Conservation (phyloP, 2,329 filamentous ascomycete species). For the Arthrinium puccinioides region DNA sequence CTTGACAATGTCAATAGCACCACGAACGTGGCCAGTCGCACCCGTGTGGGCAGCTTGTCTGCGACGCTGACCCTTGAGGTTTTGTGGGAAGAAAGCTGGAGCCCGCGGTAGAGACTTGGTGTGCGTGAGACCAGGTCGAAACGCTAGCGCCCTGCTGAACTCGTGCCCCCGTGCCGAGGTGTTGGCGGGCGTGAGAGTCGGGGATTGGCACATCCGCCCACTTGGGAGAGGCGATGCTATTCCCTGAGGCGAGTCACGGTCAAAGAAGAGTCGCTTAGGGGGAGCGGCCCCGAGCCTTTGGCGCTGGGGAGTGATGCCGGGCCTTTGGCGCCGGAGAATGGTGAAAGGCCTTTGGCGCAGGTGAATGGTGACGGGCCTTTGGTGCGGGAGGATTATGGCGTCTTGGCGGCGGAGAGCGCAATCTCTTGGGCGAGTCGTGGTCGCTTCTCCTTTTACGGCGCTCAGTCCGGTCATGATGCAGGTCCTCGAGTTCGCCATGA, state of each 20-base stretch:
- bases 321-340: constrained; percentile 39
- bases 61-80: constrained; percentile 34
- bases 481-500: constrained; percentile 63
- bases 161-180: constrained; percentile 20
- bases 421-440: constrained; percentile 53
- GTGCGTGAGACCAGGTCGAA: constrained; percentile 61
- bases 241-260: constrained; percentile 62
- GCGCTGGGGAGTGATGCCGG: constrained; percentile 46
- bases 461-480: constrained; percentile 44
- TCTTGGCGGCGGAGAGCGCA: constrained; percentile 46
- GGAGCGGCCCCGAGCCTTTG: too few species aligned
- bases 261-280: too few species aligned
- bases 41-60: constrained; percentile 21
- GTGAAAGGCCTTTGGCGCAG: constrained; percentile 53
- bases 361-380: constrained; percentile 45
- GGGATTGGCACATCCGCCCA: constrained; percentile 34
- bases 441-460: constrained; percentile 42
- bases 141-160: constrained; percentile 36
- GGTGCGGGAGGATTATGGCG: constrained; percentile 42
- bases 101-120: constrained; percentile 84
- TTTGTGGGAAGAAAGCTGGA: constrained; percentile 59
- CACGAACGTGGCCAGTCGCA: constrained; percentile 64
- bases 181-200: constrained; percentile 33
- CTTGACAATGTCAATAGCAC: constrained; percentile 97
- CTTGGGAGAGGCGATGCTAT: constrained; percentile 31